Evolutionary conservation across 345 rosid species (phyloP).

Genomic region (Moricandia arvensis): DNA sequence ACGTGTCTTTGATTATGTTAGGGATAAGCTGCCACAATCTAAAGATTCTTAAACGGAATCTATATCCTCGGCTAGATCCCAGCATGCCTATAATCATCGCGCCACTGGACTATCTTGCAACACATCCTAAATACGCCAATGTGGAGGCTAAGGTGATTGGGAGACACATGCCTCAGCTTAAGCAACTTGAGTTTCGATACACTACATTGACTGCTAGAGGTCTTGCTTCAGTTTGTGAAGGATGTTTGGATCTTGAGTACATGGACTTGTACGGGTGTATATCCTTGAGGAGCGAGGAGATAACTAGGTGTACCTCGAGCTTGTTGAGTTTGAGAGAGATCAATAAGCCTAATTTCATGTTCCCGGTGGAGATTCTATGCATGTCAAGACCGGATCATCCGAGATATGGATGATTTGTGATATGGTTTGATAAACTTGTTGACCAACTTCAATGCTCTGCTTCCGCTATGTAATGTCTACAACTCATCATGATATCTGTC

Average conservation of each 20-base stretch:
- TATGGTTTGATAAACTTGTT: no score
- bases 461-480: no score
- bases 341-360: slow-evolving; percentile 52
- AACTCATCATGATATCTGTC: no score
- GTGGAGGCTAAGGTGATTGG: slow-evolving; percentile 57
- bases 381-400: slow-evolving; percentile 57
- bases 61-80: slow-evolving; percentile 56
- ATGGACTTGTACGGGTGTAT: slow-evolving; percentile 65
- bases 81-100: slow-evolving; percentile 50
- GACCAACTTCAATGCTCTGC: background rate
- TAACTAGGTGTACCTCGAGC: slow-evolving; percentile 30
- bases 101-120: slow-evolving; percentile 55
- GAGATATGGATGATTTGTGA: slow-evolving; percentile 45
- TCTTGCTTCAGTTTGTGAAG: slow-evolving; percentile 46
- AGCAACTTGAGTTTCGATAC: slow-evolving; percentile 60
- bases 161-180: slow-evolving; percentile 53
- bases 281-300: slow-evolving; percentile 50
- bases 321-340: slow-evolving; percentile 52
- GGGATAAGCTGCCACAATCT: slow-evolving; percentile 60
- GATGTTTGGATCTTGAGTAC: slow-evolving; percentile 53
- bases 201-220: slow-evolving; percentile 54
- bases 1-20: slow-evolving; percentile 52
- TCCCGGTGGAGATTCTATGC: slow-evolving; percentile 53
- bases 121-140: slow-evolving; percentile 69
- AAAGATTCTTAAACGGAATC: slow-evolving; percentile 53